These are phyloP conservation scores for Elymus sibiricus DNA, from an alignment of 176 grass and related monocot species.

Conservation along the genomic window DNA sequence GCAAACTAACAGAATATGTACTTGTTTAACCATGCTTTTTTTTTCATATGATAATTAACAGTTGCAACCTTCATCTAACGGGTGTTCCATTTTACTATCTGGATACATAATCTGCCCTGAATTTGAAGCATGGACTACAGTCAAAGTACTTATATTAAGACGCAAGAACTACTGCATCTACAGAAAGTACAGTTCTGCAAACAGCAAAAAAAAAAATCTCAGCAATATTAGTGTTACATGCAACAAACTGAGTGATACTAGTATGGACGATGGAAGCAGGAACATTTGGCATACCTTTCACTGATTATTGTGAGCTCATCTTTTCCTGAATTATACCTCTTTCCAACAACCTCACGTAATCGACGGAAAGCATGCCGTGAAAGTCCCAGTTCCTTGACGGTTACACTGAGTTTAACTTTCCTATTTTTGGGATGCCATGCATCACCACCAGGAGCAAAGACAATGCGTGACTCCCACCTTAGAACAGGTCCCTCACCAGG, in stretches of 20 bases:
- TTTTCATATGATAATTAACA: slow-evolving; percentile 3
- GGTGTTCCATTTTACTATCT: neutral
- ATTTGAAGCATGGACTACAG: neutral
- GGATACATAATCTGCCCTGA: neutral
- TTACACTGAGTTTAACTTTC: slow-evolving; percentile 88
- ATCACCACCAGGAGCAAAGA: slow-evolving; percentile 85
- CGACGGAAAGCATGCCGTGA: slow-evolving; percentile 65
- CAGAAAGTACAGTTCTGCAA: neutral
- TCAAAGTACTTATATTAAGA: neutral
- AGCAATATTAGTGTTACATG: neutral
- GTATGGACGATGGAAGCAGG: neutral
- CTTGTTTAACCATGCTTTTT: neutral
- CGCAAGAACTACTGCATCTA: neutral
- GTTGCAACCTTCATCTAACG: neutral
- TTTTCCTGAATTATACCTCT: slow-evolving; percentile 83
- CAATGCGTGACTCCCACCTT: slow-evolving; percentile 82
- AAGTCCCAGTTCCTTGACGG: slow-evolving; percentile 85
- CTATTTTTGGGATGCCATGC: slow-evolving; percentile 92
- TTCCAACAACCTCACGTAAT: slow-evolving; percentile 82
- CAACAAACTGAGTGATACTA: neutral
- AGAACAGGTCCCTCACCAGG: slow-evolving; percentile 87
- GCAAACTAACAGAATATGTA: slow-evolving; percentile 7
- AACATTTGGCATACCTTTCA: slow-evolving; percentile 64
- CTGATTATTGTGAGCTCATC: slow-evolving; percentile 90
- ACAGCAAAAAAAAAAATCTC: neutral